Evolutionary conservation across 108 stramenopile genomes (phyloP).

Genomic region (Pseudonitzschia multiseries): DNA sequence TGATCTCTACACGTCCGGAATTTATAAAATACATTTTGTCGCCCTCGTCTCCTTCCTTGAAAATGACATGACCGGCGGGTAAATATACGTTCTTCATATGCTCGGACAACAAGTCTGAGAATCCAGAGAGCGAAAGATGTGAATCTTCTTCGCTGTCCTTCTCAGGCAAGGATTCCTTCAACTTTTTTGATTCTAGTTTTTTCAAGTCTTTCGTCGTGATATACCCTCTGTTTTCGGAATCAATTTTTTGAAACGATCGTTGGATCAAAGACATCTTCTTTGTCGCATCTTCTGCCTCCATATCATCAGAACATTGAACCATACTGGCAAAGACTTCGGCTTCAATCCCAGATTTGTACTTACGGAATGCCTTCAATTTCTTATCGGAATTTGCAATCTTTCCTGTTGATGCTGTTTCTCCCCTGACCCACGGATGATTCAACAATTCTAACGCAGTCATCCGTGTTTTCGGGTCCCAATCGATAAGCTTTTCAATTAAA

Average conservation of each 20-base stretch:
- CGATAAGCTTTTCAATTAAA: slow-evolving; percentile 73
- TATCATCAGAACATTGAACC: slow-evolving; percentile 52
- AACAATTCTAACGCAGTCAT: slow-evolving; percentile 79
- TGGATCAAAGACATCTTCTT: slow-evolving; percentile 72
- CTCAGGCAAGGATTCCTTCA: slow-evolving; percentile 3
- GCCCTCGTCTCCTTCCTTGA: slow-evolving; percentile 64
- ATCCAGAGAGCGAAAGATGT: slow-evolving; percentile 53
- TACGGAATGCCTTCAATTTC: slow-evolving; percentile 50
- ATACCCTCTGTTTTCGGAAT: slow-evolving; percentile 46
- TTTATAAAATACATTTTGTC: slow-evolving; percentile 78
- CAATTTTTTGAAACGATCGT: slow-evolving; percentile 67
- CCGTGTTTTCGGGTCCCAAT: slow-evolving; percentile 61
- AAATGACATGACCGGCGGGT: slow-evolving; percentile 64
- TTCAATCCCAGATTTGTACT: slow-evolving; percentile 65
- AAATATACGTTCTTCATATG: slow-evolving; percentile 70
- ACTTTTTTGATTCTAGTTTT: slow-evolving; percentile 31
- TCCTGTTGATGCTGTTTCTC: slow-evolving; percentile 67
- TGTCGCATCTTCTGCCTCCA: slow-evolving; percentile 40
- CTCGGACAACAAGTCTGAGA: slow-evolving; percentile 58
- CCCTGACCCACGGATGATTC: slow-evolving; percentile 87
- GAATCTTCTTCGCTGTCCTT: slow-evolving; percentile 36
- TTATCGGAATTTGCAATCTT: slow-evolving; percentile 64
- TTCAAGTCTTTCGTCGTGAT: slow-evolving; percentile 45
- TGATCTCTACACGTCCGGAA: slow-evolving; percentile 62
- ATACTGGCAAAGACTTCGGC: slow-evolving; percentile 73